Percentiles rank a stretch among this genome's conserved stretches.
Conservation (phyloP, 768 basidiomycete genomes). For the Suillus bovinus region DNA sequence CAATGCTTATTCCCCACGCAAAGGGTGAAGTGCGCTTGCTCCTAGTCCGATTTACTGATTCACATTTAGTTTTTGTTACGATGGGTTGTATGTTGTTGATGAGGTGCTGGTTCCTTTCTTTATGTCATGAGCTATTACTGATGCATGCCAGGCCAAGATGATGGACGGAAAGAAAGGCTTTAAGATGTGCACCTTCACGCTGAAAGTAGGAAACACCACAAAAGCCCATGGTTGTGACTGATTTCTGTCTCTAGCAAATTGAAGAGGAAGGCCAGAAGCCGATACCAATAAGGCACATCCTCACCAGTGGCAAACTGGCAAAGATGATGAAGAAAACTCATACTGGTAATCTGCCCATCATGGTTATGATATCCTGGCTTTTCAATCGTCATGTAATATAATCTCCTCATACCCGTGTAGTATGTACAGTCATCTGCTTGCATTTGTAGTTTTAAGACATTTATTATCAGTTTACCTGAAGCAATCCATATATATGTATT, state of each 20-base stretch:
- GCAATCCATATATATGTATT: too few relatives aligned
- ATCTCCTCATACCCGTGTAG: neutral
- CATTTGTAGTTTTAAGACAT: neutral
- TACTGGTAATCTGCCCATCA: neutral
- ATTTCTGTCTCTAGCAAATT: constrained; percentile 25
- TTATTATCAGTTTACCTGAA: too few relatives aligned
- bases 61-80: constrained; percentile 29
- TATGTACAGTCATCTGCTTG: neutral
- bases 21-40: constrained; percentile 19
- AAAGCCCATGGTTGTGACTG: neutral
- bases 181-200: constrained; percentile 32
- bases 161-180: constrained; percentile 20
- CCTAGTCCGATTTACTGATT: neutral
- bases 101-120: constrained; percentile 14
- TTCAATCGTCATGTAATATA: neutral
- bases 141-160: constrained; percentile 17
- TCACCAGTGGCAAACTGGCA: constrained; percentile 12
- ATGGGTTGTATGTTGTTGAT: constrained; percentile 32
- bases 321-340: constrained; percentile 16
- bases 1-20: constrained; percentile 20
- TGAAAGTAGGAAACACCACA: constrained; percentile 20
- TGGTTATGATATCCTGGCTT: too few relatives aligned
- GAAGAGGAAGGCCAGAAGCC: constrained; percentile 19
- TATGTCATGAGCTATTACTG: constrained; percentile 7
- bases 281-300: constrained; percentile 25